Evolutionary conservation across 2,329 filamentous ascomycete genomes (phyloP).

Genomic region (Nemania serpens): DNA sequence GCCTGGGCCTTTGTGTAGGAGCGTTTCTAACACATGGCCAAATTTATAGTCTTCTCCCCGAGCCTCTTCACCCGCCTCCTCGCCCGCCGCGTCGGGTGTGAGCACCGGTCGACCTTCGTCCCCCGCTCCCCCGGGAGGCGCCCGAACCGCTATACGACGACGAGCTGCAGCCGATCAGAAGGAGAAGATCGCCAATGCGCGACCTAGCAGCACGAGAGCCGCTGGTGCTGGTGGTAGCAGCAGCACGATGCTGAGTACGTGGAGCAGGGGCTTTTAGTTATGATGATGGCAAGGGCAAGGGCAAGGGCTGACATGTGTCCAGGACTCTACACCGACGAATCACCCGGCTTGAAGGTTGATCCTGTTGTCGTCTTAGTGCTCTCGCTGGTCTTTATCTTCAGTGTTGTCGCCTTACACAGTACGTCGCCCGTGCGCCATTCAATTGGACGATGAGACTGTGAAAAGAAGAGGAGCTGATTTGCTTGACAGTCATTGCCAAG

Average conservation of each 20-base stretch:
- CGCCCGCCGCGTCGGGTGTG: slow-evolving; percentile 66
- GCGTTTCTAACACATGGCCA: slow-evolving; percentile 3
- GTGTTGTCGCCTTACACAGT: slow-evolving; percentile 97
- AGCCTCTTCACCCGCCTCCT: slow-evolving; percentile 62
- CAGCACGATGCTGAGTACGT: slow-evolving; percentile 96
- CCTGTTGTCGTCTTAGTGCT: slow-evolving; percentile 96
- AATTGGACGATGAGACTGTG: neutral
- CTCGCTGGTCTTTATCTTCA: slow-evolving; percentile 98
- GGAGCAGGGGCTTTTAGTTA: slow-evolving; percentile 16
- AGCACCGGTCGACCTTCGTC: slow-evolving; percentile 80
- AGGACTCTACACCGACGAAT: slow-evolving; percentile 98
- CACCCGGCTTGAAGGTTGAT: slow-evolving; percentile 94
- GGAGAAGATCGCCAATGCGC: slow-evolving; percentile 92
- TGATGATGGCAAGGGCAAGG: neutral
- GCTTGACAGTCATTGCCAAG: slow-evolving; percentile 83
- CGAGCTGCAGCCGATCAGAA: slow-evolving; percentile 96
- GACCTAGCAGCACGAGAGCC: slow-evolving; percentile 88
- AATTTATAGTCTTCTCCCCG: slow-evolving; percentile 61
- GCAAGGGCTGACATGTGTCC: slow-evolving; percentile 35
- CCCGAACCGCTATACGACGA: slow-evolving; percentile 92
- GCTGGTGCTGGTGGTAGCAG: slow-evolving; percentile 95
- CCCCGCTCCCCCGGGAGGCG: slow-evolving; percentile 87
- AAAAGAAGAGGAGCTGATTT: slow-evolving; percentile 2
- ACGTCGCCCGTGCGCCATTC: slow-evolving; percentile 48
- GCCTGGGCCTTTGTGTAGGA: neutral